A percentile compares a stretch with the other conserved stretches of the same genome.
phyloP scores from a whole-genome alignment of 2,329 filamentous ascomycete genomes.

The Trichophyton mentagrophytes region DNA sequence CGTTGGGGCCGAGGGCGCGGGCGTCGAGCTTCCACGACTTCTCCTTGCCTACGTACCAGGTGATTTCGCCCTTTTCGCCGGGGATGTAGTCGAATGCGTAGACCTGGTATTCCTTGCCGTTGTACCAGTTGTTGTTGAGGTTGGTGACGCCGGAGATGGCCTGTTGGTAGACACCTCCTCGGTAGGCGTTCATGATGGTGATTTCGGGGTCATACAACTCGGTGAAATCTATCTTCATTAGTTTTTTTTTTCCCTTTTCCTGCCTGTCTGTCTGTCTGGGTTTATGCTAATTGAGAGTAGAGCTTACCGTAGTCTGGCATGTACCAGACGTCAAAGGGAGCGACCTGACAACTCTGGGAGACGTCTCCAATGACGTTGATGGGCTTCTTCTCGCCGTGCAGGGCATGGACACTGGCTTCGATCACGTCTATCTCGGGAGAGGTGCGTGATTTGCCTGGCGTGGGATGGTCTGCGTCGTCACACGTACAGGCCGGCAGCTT shows the following conservation, averaged over 20 bases:
- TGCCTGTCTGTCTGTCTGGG: too few species aligned
- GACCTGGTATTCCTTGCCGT: constrained; percentile 49
- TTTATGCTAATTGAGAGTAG: not conserved
- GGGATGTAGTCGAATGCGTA: constrained; percentile 54
- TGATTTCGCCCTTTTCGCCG: constrained; percentile 47
- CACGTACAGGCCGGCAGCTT: constrained; percentile 57
- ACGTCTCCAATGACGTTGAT: constrained; percentile 46
- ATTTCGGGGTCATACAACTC: constrained; percentile 51
- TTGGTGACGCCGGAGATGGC: constrained; percentile 49
- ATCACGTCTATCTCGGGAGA: constrained; percentile 61
- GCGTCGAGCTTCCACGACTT: constrained; percentile 53
- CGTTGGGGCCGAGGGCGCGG: constrained; percentile 51
- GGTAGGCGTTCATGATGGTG: constrained; percentile 47
- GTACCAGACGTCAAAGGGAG: constrained; percentile 59
- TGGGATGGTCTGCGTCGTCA: constrained; percentile 50
- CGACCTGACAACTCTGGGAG: constrained; percentile 55
- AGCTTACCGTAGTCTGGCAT: constrained; percentile 45
- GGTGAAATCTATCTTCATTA: constrained; percentile 39
- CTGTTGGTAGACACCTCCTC: constrained; percentile 51
- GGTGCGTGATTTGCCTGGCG: constrained; percentile 50
- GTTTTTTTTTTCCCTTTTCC: too few species aligned
- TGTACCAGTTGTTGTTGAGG: constrained; percentile 54
- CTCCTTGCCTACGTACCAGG: constrained; percentile 55
- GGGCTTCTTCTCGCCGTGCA: constrained; percentile 31
- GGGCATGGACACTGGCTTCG: constrained; percentile 49